Evolutionary conservation across 192 early-diverging fungal genomes (phyloP).

Genomic region (Fimicolochytrium jonesii): DNA sequence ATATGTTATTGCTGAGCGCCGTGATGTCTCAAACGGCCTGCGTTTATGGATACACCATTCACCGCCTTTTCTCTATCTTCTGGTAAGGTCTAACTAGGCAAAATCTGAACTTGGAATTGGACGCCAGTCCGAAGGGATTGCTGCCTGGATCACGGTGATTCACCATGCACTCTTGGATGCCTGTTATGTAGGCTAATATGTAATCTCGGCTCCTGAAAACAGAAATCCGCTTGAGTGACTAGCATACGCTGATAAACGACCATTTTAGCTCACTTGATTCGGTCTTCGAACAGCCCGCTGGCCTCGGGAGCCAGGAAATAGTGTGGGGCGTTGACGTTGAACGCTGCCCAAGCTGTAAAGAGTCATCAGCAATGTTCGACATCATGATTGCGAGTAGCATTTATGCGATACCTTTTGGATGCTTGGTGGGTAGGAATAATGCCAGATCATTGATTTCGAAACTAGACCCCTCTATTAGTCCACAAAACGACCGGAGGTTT

Average conservation of each 20-base stretch:
- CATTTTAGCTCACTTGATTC: conserved; percentile 23
- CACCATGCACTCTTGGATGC: conserved; percentile 26
- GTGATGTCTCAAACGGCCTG: too few species aligned
- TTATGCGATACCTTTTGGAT: conserved; percentile 31
- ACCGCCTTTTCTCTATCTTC: too few species aligned
- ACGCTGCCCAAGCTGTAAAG: conserved; percentile 40
- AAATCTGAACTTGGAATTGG: conserved; percentile 27
- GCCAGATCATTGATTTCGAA: conserved; percentile 41
- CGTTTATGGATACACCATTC: too few species aligned
- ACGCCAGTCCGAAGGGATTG: conserved; percentile 38
- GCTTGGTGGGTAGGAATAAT: conserved; percentile 44
- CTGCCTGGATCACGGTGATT: neutral
- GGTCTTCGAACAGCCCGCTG: conserved; percentile 10
- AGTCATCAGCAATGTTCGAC: neutral
- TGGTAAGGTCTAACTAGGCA: conserved; percentile 24
- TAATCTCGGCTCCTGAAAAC: conserved; percentile 37
- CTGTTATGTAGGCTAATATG: conserved; percentile 37
- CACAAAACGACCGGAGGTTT: too few species aligned
- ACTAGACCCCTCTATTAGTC: too few species aligned
- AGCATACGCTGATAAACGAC: neutral
- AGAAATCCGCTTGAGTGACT: neutral
- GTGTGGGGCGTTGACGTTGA: conserved; percentile 45
- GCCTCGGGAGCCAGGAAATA: conserved; percentile 34
- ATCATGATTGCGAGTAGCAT: neutral
- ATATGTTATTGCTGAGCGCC: too few species aligned